Percentiles rank a stretch among this genome's conserved stretches.
Conservation (phyloP, 768 basidiomycete genomes). For the Mycena sanguinolenta region DNA sequence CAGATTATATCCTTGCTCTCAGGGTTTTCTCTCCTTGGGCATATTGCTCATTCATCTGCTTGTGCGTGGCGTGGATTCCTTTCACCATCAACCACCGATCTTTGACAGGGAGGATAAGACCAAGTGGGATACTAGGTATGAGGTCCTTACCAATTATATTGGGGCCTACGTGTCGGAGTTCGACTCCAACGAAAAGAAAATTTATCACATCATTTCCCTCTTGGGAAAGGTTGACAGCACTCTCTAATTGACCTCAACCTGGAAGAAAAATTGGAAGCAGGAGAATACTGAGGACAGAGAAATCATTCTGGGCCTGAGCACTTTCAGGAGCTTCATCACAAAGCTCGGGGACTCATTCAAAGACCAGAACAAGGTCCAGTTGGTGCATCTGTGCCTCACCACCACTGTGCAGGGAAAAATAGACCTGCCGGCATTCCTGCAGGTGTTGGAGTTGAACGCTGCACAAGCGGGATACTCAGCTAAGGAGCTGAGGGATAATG, state of each 20-base stretch:
- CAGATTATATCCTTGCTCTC: too few relatives aligned
- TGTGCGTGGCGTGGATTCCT: too few relatives aligned
- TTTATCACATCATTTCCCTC: not conserved
- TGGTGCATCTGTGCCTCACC: constrained; percentile 7
- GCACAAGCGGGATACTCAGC: constrained; percentile 1
- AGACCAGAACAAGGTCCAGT: not conserved
- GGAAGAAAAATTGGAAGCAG: not conserved
- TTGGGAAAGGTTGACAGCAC: not conserved
- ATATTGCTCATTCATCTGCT: too few relatives aligned
- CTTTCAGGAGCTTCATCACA: not conserved
- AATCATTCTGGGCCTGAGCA: not conserved
- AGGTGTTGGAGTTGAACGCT: constrained; percentile 18
- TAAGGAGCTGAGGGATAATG: not conserved
- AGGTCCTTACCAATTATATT: not conserved
- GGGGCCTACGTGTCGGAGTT: constrained; percentile 8
- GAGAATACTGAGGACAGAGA: not conserved
- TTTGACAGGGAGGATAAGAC: too few relatives aligned
- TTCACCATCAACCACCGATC: too few relatives aligned
- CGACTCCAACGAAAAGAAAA: constrained; percentile 1
- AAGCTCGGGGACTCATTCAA: too few relatives aligned
- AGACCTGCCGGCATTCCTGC: not conserved
- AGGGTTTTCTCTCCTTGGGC: too few relatives aligned
- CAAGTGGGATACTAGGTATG: not conserved
- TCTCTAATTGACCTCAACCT: not conserved
- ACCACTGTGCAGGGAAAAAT: constrained; percentile 16